Evolutionary conservation across 2,329 filamentous ascomycete genomes (phyloP).

Genomic region (Acrocalymma vagum): DNA sequence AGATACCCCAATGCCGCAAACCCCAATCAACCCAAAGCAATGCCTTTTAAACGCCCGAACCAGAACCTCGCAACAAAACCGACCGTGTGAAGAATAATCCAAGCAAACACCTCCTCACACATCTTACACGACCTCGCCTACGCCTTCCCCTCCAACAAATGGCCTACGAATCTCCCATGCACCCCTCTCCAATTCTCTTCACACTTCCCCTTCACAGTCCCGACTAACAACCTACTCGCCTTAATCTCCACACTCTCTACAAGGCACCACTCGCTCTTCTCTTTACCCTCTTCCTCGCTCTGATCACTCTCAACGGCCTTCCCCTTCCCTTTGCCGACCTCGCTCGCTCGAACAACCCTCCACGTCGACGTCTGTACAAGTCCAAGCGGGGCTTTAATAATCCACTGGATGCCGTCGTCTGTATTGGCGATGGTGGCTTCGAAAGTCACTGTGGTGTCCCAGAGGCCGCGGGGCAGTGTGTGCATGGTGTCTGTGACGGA

Average conservation of each 20-base stretch:
- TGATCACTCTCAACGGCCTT: no score
- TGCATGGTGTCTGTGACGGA: slow-evolving; percentile 49
- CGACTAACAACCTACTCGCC: slow-evolving; percentile 40
- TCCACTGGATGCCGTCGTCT: slow-evolving; percentile 43
- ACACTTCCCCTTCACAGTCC: slow-evolving; percentile 47
- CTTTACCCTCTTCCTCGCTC: slow-evolving; percentile 16
- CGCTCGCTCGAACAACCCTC: slow-evolving; percentile 32
- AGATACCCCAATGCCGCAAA: no score
- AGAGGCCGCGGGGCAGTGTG: slow-evolving; percentile 43
- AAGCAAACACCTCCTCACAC: no score
- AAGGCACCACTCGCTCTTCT: slow-evolving; percentile 37
- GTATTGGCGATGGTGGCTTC: slow-evolving; percentile 43
- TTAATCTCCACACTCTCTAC: slow-evolving; percentile 48
- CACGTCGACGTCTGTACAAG: slow-evolving; percentile 42
- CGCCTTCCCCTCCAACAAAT: slow-evolving; percentile 24
- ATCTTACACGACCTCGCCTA: slow-evolving; percentile 17
- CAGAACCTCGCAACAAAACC: no score
- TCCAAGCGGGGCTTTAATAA: slow-evolving; percentile 45
- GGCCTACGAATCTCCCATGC: slow-evolving; percentile 38
- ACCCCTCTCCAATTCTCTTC: slow-evolving; percentile 45
- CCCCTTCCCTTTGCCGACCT: slow-evolving; percentile 21
- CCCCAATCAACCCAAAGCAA: no score
- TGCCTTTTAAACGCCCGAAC: no score
- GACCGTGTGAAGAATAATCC: no score
- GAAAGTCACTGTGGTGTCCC: slow-evolving; percentile 46